These are phyloP conservation scores for Daldinia loculata DNA, from an alignment of 495 filamentous ascomycete species.

Conservation along the genomic window DNA sequence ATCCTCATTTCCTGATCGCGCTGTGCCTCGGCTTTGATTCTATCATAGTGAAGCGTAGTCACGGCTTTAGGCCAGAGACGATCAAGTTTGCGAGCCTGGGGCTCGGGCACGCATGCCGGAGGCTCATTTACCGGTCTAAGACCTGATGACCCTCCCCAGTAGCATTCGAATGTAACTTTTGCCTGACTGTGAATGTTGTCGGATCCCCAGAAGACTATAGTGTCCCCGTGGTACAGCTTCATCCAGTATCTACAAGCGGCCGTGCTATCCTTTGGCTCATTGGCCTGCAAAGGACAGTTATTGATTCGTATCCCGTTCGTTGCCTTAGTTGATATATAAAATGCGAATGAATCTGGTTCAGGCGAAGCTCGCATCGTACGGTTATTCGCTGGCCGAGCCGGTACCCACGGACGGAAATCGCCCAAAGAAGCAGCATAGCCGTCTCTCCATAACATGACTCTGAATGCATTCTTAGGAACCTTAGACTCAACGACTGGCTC, in stretches of 20 bases:
- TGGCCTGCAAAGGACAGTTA: conserved; percentile 62
- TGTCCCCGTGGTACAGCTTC: conserved; percentile 74
- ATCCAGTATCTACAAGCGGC: conserved; percentile 67
- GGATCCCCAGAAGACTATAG: conserved; percentile 67
- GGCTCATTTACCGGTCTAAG: conserved; percentile 36
- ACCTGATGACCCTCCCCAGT: conserved; percentile 56
- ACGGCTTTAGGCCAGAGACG: conserved; percentile 44
- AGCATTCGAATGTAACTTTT: conserved; percentile 55
- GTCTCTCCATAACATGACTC: conserved; percentile 75
- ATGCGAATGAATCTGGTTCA: conserved; percentile 66
- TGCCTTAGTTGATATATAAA: conserved; percentile 78
- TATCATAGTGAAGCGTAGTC: conserved; percentile 32
- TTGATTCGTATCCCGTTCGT: conserved; percentile 77
- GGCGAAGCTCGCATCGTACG: conserved; percentile 41
- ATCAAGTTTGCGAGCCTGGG: conserved; percentile 41
- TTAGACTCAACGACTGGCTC: conserved; percentile 65
- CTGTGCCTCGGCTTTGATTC: conserved; percentile 47
- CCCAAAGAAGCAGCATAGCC: conserved; percentile 61
- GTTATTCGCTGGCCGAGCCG: conserved; percentile 37
- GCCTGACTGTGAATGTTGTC: conserved; percentile 43
- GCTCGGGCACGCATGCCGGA: conserved; percentile 30
- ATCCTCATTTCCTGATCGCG: conserved; percentile 48
- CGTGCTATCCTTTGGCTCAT: conserved; percentile 53
- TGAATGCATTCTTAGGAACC: conserved; percentile 83
- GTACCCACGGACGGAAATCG: conserved; percentile 53